Evolutionary conservation across 1,284 basidiomycete species (phyloP), one percentile per base, ranked within the genome.

Genomic region (Fomes fomentarius): DNA sequence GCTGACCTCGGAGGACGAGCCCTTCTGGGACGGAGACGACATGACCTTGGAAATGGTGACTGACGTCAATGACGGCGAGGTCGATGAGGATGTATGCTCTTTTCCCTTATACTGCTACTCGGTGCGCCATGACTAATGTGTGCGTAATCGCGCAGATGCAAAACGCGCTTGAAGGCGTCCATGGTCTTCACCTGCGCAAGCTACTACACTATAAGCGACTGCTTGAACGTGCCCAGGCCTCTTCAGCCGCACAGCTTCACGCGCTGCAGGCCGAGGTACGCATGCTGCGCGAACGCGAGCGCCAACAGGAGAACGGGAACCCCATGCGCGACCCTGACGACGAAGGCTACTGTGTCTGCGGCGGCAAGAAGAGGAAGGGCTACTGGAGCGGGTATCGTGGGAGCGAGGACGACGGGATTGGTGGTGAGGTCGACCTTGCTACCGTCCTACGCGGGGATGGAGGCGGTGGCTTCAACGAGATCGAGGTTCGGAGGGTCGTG

Each of bases 251-350:
- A 1, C 89, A 92, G 63, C 75, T 91, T 2, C 89, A 91, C 62
- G 89, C 90, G 0, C 72, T 92, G 2, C 89, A 91, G 68, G 89
- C 87, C 2, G 88, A 92, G 64, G 74, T 90, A 5, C 71, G 80
- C 42, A 67, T 87, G 35, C 69, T 88, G 14, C 79, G 83, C 12
- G 74, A 76, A 17, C 63, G 64, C 17, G 70, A 73, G 44, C 63
- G 72, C 11, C 66, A 74, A 47, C 58, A 62, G 21, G 62, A 67
- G 45, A 53, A 54, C n/a, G 61, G 62, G 22, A 58, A 61, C 10
- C 44, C 21, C 37, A 50, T 47, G 12, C 19, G 57, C 34, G 51
- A 55, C 46, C 61, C 51, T 15, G 69, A 66, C 42, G 68, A 63
- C 17, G 77, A 77, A 30, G 77, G 76, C 4, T 69, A 78, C 34